A percentile compares a stretch with the other conserved stretches of the same genome.
phyloP scores from a whole-genome alignment of 2,329 filamentous ascomycete genomes.

The Penicillium sp. region DNA sequence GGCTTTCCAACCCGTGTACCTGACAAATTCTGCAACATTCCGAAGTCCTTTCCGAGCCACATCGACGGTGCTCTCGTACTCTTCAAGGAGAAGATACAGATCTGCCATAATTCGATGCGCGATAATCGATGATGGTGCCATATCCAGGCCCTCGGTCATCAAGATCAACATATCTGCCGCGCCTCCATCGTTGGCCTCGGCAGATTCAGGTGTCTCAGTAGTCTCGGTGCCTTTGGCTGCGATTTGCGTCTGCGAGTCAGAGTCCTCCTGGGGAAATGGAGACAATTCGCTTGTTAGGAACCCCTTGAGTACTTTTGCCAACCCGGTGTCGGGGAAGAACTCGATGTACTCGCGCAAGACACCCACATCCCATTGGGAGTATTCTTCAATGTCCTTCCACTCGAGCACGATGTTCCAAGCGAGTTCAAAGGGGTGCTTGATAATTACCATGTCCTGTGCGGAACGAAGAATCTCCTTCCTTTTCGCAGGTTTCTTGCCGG shows the following conservation, averaged over 20 bases:
- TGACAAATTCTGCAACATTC: slow-evolving; percentile 60
- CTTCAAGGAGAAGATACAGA: slow-evolving; percentile 81
- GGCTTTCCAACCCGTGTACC: slow-evolving; percentile 69
- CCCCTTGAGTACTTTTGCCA: slow-evolving; percentile 77
- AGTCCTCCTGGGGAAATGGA: slow-evolving; percentile 68
- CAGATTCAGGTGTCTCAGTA: slow-evolving; percentile 37
- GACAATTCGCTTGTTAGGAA: slow-evolving; percentile 83
- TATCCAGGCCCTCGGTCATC: slow-evolving; percentile 72
- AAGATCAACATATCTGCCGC: slow-evolving; percentile 78
- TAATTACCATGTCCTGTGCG: slow-evolving; percentile 91
- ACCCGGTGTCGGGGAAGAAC: slow-evolving; percentile 81
- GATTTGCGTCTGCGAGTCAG: slow-evolving; percentile 50
- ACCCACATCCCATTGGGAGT: slow-evolving; percentile 74
- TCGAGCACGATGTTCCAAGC: slow-evolving; percentile 92
- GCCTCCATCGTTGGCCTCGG: slow-evolving; percentile 49
- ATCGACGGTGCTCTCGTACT: slow-evolving; percentile 79
- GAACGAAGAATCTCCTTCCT: slow-evolving; percentile 72
- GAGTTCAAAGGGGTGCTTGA: slow-evolving; percentile 84
- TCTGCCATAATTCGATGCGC: slow-evolving; percentile 81
- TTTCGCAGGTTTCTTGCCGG: slow-evolving; percentile 69
- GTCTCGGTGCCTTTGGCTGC: slow-evolving; percentile 33
- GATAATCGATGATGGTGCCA: slow-evolving; percentile 69
- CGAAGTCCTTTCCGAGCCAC: slow-evolving; percentile 73
- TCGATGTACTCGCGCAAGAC: slow-evolving; percentile 78
- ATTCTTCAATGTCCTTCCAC: slow-evolving; percentile 77